Evolutionary conservation across 768 basidiomycete genomes (phyloP), one percentile per base, ranked within the genome.

Genomic region (Pulveroboletus sp.): DNA sequence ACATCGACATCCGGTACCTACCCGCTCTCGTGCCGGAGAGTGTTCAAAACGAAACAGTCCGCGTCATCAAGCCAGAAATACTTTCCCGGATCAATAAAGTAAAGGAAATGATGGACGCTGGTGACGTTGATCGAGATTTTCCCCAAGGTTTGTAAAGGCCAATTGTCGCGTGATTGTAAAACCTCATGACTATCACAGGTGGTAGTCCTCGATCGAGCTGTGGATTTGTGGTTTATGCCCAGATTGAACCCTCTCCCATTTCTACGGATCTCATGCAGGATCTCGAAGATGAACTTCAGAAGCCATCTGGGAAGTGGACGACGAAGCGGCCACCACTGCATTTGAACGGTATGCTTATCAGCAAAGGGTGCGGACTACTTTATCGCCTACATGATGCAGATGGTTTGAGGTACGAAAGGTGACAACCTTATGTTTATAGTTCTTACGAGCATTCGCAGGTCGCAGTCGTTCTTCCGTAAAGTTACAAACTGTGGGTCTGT

Each of bases 301-400:
- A 76, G 18, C 89, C 89, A 8, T 87, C 86, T 0, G 89, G 89
- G 2, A 75, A 81, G 51, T 73, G 77, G 62, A 88, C 85, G 0
- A 71, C 78, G 8, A 61, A 66, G 3, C 65, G 78, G 0, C 86
- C 86, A 3, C 78, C 76, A 31, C 63, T 89, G 46, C 71, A 71
- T 3, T 60, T 90, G 39, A 79, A 77, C 44, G 86, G 81, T 8
- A 70, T 93, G 7, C 63, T 92, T 1, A 60, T 93, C 41, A 93
- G 92, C 63, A 80, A 79, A 59, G 80, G 88, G 52, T 95, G 93
- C 61, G 93, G 89, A 3, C 67, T 92, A 35, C 66, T 91, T 35
- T 82, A 83, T 43, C 83, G 84, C 50, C 60, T 91, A 5, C 74
- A 73, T 26, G 77, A 83, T 21, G 80, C 83, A 0, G 75, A 81